Conservation (phyloP, 257 asterid species). For the Haberlea rhodopensis region DNA sequence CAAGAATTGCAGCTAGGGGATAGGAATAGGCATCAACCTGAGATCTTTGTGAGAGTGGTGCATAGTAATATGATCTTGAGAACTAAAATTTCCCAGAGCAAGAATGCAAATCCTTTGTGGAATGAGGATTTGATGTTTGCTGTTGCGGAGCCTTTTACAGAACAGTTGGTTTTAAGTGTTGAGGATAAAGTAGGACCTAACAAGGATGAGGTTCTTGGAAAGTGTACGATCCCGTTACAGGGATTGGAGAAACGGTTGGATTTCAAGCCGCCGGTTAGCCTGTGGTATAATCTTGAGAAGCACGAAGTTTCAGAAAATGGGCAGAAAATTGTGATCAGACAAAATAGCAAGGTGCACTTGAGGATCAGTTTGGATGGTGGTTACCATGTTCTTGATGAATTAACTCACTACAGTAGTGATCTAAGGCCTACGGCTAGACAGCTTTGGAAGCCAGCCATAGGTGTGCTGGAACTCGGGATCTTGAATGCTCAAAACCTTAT, state of each 20-base stretch:
- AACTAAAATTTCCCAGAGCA: slow-evolving; percentile 51
- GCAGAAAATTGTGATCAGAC: slow-evolving; percentile 34
- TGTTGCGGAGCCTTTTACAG: slow-evolving; percentile 84
- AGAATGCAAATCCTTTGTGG: slow-evolving; percentile 63
- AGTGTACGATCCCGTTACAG: slow-evolving; percentile 54
- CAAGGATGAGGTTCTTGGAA: slow-evolving; percentile 64
- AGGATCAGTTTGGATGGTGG: slow-evolving; percentile 88
- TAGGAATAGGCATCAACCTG: slow-evolving; percentile 58
- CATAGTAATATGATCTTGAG: slow-evolving; percentile 51
- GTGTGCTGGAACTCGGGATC: slow-evolving; percentile 79
- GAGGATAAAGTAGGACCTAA: slow-evolving; percentile 58
- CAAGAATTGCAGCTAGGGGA: slow-evolving; percentile 59
- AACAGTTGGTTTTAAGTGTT: slow-evolving; percentile 57
- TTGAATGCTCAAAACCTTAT: slow-evolving; percentile 70
- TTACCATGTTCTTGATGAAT: slow-evolving; percentile 93
- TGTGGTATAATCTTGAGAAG: slow-evolving; percentile 83
- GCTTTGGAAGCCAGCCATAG: slow-evolving; percentile 82
- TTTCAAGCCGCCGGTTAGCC: slow-evolving; percentile 50
- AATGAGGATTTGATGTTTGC: slow-evolving; percentile 90
- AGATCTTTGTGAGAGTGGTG: slow-evolving; percentile 45
- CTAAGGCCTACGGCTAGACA: slow-evolving; percentile 69
- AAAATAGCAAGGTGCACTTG: slow-evolving; percentile 62
- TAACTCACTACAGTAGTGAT: slow-evolving; percentile 84
- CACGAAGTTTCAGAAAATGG: slow-evolving; percentile 43
- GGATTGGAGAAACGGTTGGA: slow-evolving; percentile 68